Conservation (phyloP, 2,329 filamentous ascomycete genomes). For the Aspergillus novoparasiticus region DNA sequence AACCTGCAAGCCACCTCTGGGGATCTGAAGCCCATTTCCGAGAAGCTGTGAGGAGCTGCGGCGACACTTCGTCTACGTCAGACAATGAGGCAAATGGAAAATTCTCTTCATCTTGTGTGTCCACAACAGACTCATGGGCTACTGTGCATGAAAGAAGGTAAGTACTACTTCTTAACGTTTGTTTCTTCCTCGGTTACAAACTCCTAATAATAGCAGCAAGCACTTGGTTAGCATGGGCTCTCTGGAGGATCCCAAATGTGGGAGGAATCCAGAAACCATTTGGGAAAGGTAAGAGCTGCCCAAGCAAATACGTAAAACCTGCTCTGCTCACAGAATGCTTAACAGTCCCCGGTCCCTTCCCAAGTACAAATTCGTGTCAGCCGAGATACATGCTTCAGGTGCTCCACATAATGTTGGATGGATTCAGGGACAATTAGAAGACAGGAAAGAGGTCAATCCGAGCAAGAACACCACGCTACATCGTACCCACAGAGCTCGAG, state of each 20-base stretch:
- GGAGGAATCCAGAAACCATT: neutral
- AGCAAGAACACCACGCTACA: neutral
- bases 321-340: neutral
- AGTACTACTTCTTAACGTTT: conserved; percentile 7
- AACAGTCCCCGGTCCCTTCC: neutral
- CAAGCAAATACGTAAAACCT: neutral
- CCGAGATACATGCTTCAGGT: neutral
- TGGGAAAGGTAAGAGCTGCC: conserved; percentile 8
- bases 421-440: neutral
- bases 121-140: conserved; percentile 28
- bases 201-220: conserved; percentile 17
- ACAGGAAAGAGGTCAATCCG: neutral
- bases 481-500: neutral
- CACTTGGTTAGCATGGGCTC: conserved; percentile 10
- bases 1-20: conserved; percentile 19
- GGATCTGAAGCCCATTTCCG: conserved; percentile 17
- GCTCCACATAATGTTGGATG: neutral
- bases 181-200: neutral
- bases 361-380: neutral
- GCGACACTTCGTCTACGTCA: conserved; percentile 4
- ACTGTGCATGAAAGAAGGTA: conserved; percentile 24
- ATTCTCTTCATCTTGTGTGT: conserved; percentile 20
- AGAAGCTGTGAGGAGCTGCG: conserved; percentile 2
- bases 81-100: conserved; percentile 16
- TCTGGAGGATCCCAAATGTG: neutral